A percentile compares a stretch with the other conserved stretches of the same genome.
phyloP scores from a whole-genome alignment of 1,284 basidiomycete genomes.

The Rhodotorula sp. region DNA sequence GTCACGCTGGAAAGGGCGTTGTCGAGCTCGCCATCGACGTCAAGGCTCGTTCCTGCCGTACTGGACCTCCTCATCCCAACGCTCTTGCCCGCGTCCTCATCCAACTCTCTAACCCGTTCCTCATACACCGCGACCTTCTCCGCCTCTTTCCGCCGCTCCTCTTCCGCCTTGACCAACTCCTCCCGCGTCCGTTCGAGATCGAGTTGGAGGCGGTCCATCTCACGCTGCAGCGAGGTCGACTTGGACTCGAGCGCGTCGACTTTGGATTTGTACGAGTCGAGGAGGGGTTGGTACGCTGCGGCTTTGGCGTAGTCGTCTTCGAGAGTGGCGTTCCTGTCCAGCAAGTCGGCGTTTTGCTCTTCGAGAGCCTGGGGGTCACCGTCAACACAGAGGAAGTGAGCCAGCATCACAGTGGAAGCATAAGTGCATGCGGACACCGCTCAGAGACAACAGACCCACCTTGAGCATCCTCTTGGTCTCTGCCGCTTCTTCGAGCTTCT shows the following conservation, averaged over 20 bases:
- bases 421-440: background rate
- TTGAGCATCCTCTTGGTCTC: slow-evolving; percentile 83
- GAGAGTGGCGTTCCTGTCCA: slow-evolving; percentile 84
- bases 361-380: slow-evolving; percentile 65
- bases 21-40: slow-evolving; percentile 67
- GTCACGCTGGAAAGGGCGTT: slow-evolving; percentile 79
- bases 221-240: slow-evolving; percentile 61
- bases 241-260: slow-evolving; percentile 78
- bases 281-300: slow-evolving; percentile 78
- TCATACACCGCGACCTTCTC: slow-evolving; percentile 86
- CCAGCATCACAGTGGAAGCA: fast-evolving
- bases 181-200: slow-evolving; percentile 72
- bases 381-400: too few species aligned
- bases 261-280: slow-evolving; percentile 89
- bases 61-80: slow-evolving; percentile 23
- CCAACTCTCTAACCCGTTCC: slow-evolving; percentile 86
- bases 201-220: slow-evolving; percentile 69
- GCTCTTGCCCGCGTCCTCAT: slow-evolving; percentile 54
- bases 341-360: slow-evolving; percentile 85
- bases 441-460: slow-evolving; percentile 52
- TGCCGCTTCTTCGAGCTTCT: slow-evolving; percentile 91
- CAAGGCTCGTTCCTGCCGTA: slow-evolving; percentile 33
- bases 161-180: slow-evolving; percentile 61
- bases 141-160: slow-evolving; percentile 72
- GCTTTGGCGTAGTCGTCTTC: slow-evolving; percentile 89